Evolutionary conservation across 164 flowering plant genomes (phyloP).

Genomic region (Malania oleifera): DNA sequence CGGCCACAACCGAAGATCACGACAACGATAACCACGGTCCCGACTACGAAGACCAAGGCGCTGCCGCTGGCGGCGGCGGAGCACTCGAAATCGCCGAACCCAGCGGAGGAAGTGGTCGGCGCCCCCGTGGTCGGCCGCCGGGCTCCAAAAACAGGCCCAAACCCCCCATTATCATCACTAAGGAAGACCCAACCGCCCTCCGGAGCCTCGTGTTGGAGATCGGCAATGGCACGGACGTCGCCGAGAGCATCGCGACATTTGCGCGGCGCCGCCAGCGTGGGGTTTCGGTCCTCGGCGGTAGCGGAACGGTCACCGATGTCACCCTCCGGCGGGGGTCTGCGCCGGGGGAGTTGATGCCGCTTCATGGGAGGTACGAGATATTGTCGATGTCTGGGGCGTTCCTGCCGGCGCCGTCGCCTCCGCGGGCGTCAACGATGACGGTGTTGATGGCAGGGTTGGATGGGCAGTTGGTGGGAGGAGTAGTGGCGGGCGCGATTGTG

Average conservation of each 20-base stretch:
- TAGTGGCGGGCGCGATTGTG: slow-evolving; percentile 60
- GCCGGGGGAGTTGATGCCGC: slow-evolving; percentile 52
- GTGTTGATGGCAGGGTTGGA: slow-evolving; percentile 83
- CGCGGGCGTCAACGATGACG: slow-evolving; percentile 66
- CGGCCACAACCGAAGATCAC: slow-evolving; percentile 12
- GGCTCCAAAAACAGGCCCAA: slow-evolving; percentile 88
- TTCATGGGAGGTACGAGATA: slow-evolving; percentile 81
- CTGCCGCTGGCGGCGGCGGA: slow-evolving; percentile 12
- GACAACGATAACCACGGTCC: slow-evolving; percentile 33
- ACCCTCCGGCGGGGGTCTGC: slow-evolving; percentile 65
- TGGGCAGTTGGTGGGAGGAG: slow-evolving; percentile 90
- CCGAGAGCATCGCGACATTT: slow-evolving; percentile 52
- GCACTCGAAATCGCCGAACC: slow-evolving; percentile 34
- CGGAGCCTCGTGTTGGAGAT: slow-evolving; percentile 74
- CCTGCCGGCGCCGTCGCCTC: slow-evolving; percentile 74
- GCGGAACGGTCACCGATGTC: slow-evolving; percentile 67
- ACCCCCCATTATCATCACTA: slow-evolving; percentile 70
- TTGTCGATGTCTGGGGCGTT: slow-evolving; percentile 77
- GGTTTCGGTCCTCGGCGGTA: slow-evolving; percentile 71
- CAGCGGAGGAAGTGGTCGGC: slow-evolving; percentile 25
- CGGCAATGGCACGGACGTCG: slow-evolving; percentile 58
- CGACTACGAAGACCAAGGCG: slow-evolving; percentile 31
- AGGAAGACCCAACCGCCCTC: slow-evolving; percentile 72
- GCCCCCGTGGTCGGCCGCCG: slow-evolving; percentile 79
- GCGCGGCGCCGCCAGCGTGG: slow-evolving; percentile 71